These are phyloP conservation scores for Phytophthora palmivora DNA, from an alignment of 352 stramenopile species.

Conservation along the genomic window DNA sequence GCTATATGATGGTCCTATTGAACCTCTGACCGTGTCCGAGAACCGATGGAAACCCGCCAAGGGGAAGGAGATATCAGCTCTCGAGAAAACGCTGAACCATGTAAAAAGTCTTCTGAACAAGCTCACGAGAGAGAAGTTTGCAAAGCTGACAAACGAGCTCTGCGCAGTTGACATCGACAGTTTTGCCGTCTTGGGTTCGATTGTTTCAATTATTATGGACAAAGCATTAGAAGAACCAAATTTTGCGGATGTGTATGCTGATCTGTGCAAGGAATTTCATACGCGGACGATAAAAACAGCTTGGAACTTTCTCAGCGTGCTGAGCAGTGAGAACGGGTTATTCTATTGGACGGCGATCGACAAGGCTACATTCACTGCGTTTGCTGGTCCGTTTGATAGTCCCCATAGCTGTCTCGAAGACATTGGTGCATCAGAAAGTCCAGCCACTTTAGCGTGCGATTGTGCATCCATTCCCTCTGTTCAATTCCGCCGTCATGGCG, in stretches of 20 bases:
- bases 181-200: conserved; percentile 67
- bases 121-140: conserved; percentile 94
- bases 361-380: conserved; percentile 48
- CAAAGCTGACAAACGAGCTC: conserved; percentile 82
- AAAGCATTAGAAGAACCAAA: conserved; percentile 95
- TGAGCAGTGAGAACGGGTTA: conserved; percentile 42
- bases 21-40: conserved; percentile 88
- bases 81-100: conserved; percentile 61
- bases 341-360: conserved; percentile 67
- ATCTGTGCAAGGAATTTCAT: conserved; percentile 93
- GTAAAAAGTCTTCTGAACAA: conserved; percentile 97
- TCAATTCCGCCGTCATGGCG: conserved; percentile 45
- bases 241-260: conserved; percentile 97
- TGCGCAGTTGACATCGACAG: conserved; percentile 77
- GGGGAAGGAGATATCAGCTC: conserved; percentile 55
- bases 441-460: conserved; percentile 32
- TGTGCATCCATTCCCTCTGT: conserved; percentile 37
- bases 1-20: conserved; percentile 91
- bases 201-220: conserved; percentile 93
- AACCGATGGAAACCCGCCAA: conserved; percentile 94
- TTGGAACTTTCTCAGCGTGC: conserved; percentile 68
- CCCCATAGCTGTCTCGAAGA: conserved; percentile 53
- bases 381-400: conserved; percentile 63
- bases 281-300: conserved; percentile 47
- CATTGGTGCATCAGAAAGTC: conserved; percentile 29